Evolutionary conservation across 139 green algal species (phyloP).

Genomic region (Volvox africanus): DNA sequence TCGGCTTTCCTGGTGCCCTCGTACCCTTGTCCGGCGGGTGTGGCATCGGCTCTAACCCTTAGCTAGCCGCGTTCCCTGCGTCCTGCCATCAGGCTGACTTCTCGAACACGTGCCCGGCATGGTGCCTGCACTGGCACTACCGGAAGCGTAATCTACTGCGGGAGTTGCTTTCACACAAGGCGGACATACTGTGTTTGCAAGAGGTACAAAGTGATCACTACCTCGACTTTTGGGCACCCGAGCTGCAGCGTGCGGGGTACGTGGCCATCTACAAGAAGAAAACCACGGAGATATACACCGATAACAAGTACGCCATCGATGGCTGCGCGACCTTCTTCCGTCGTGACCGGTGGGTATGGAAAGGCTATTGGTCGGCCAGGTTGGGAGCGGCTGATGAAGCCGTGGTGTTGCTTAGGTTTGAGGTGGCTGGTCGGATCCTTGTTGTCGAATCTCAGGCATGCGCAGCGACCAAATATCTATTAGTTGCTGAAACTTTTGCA

Average conservation of each 20-base stretch:
- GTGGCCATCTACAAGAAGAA: conserved; percentile 99
- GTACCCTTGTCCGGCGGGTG: no score
- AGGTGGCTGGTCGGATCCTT: no score
- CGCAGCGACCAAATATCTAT: no score
- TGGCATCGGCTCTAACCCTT: no score
- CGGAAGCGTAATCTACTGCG: conserved; percentile 92
- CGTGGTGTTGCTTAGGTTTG: no score
- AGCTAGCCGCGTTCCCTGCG: no score
- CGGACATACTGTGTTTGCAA: conserved; percentile 98
- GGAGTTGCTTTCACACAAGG: conserved; percentile 90
- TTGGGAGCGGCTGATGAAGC: no score
- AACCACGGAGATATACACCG: conserved; percentile 93
- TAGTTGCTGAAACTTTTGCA: no score
- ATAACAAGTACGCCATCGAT: conserved; percentile 93
- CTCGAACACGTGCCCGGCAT: conserved; percentile 88
- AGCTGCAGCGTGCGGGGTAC: conserved; percentile 93
- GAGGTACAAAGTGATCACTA: conserved; percentile 97
- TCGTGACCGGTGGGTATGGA: conserved; percentile 20
- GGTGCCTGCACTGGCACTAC: conserved; percentile 95
- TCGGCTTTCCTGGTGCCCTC: no score
- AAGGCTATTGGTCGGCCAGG: no score
- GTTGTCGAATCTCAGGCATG: no score
- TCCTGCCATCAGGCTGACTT: conserved; percentile 80
- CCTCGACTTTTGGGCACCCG: conserved; percentile 70
- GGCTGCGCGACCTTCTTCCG: conserved; percentile 98